Conservation (phyloP, 139 green algal species). For the Raphidocelis subcapitata region DNA sequence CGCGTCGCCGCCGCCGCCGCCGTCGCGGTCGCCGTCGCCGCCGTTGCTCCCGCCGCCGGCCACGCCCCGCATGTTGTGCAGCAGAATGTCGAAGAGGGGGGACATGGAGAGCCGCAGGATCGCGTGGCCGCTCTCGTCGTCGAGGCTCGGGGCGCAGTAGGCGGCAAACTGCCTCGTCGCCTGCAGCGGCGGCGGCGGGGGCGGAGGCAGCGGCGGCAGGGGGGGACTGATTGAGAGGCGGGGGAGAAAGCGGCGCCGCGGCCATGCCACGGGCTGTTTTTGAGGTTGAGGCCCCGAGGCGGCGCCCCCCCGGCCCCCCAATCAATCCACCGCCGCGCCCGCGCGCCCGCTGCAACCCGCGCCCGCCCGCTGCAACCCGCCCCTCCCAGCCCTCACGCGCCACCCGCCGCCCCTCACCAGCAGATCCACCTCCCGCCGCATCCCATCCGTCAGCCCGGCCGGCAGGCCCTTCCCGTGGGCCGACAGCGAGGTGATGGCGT, state of each 20-base stretch:
- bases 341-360: too few species aligned
- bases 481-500: conserved; percentile 53
- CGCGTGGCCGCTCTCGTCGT: conserved; percentile 33
- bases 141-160: conserved; percentile 45
- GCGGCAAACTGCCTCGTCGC: conserved; percentile 57
- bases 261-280: too few species aligned
- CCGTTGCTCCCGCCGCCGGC: too few species aligned
- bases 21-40: too few species aligned
- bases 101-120: conserved; percentile 67
- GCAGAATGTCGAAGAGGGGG: conserved; percentile 52
- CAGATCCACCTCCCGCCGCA: conserved; percentile 30
- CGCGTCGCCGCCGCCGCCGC: too few species aligned
- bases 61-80: conserved; percentile 52
- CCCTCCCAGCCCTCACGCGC: too few species aligned
- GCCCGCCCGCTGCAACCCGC: too few species aligned
- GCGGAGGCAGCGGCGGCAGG: background rate
- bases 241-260: too few species aligned
- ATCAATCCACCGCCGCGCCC: too few species aligned
- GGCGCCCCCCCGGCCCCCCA: too few species aligned
- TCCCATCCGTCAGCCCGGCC: conserved; percentile 1
- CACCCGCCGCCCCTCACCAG: conserved; percentile 31
- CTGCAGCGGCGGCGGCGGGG: conserved; percentile 10
- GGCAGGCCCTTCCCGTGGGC: conserved; percentile 64
- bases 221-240: too few species aligned
- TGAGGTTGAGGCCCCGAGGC: too few species aligned